A percentile compares a stretch with the other conserved stretches of the same genome.
These are phyloP conservation scores for Colletotrichum australisinense DNA, from an alignment of 2,329 filamentous ascomycete species.

Conservation along the genomic window DNA sequence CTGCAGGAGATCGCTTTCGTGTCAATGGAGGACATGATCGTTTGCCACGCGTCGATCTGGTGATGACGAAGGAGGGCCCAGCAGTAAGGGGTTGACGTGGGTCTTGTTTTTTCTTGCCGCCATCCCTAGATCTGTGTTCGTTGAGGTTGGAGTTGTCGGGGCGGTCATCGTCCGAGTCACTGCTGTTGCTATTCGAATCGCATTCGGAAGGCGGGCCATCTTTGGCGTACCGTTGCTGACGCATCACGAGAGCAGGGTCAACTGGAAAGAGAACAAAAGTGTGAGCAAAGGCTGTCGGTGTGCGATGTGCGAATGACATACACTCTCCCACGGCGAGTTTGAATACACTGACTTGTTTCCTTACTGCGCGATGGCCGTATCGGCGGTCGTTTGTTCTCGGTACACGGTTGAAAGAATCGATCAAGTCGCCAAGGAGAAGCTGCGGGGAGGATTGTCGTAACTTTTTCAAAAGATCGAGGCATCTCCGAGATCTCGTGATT, in stretches of 20 bases:
- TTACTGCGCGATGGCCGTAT: not conserved
- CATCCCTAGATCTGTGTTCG: not conserved
- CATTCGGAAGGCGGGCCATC: not conserved
- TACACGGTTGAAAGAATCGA: not conserved
- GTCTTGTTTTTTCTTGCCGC: not conserved
- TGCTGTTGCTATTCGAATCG: not conserved
- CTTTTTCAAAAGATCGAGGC: not conserved
- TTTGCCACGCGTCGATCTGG: not conserved
- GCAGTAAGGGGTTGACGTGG: not conserved
- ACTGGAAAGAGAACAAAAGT: not conserved
- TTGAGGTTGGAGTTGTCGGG: not conserved
- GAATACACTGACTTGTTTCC: not conserved
- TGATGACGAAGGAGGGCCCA: not conserved
- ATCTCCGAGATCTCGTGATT: not conserved
- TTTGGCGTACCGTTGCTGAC: not conserved
- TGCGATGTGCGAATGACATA: not conserved
- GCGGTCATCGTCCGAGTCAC: not conserved
- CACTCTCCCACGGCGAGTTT: not conserved
- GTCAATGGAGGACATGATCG: too few relatives aligned
- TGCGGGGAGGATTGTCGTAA: not conserved
- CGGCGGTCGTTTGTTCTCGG: not conserved
- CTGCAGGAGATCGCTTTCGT: not conserved
- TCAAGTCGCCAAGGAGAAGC: not conserved
- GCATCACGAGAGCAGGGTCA: not conserved
- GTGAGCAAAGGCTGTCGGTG: not conserved